Percentiles rank a stretch among this genome's conserved stretches.
Conservation (phyloP, 1,139 yeast species). For the Maudiozyma humilis region DNA sequence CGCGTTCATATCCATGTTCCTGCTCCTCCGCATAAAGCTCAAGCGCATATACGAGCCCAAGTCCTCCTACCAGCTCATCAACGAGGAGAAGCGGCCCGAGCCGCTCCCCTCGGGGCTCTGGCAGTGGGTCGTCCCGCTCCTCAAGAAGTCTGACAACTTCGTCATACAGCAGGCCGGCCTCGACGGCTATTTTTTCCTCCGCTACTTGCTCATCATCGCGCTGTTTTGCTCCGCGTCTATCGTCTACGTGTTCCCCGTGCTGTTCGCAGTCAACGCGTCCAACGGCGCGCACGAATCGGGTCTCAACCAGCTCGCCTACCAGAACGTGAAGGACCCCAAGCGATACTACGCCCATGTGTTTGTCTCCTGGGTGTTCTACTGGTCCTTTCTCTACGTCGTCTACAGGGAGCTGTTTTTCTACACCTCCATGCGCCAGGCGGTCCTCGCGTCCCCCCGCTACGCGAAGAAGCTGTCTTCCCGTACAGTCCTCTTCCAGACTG, state of each 20-base stretch:
- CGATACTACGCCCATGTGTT: conserved; percentile 84
- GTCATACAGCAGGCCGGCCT: conserved; percentile 65
- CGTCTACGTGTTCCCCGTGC: conserved; percentile 46
- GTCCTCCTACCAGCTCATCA: conserved; percentile 48
- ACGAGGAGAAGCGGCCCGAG: conserved; percentile 53
- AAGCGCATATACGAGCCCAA: conserved; percentile 64
- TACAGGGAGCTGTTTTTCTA: conserved; percentile 79
- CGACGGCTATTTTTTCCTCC: conserved; percentile 63
- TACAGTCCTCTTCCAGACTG: conserved; percentile 71
- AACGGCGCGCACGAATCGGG: conserved; percentile 53
- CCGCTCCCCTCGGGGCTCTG: conserved; percentile 56
- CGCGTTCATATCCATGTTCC: conserved; percentile 44
- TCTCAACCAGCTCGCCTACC: conserved; percentile 67
- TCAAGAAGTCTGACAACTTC: conserved; percentile 56
- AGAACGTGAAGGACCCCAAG: conserved; percentile 48
- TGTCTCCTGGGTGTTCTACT: conserved; percentile 71
- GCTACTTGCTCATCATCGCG: conserved; percentile 46
- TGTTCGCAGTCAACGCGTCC: conserved; percentile 59
- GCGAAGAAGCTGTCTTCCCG: conserved; percentile 66
- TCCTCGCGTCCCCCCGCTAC: conserved; percentile 71
- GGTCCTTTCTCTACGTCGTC: conserved; percentile 56
- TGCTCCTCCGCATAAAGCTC: conserved; percentile 46
- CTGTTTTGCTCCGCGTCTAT: conserved; percentile 34
- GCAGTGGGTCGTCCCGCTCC: conserved; percentile 50
- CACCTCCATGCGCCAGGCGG: conserved; percentile 72